phyloP scores from a whole-genome alignment of 2,329 filamentous ascomycete genomes.

The Alternaria sp. region DNA sequence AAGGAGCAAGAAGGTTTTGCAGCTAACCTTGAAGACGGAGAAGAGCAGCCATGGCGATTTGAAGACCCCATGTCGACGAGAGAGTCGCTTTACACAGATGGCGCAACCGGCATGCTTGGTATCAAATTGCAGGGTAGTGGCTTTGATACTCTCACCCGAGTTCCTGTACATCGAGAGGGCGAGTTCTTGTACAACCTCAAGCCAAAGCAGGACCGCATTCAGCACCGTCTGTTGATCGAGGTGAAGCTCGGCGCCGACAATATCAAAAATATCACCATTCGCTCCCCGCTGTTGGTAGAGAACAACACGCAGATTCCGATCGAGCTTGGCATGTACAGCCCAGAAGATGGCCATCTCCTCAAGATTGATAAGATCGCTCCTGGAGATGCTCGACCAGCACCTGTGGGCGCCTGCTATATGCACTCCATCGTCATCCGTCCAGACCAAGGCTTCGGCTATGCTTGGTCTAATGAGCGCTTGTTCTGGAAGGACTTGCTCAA shows the following conservation, averaged over 20 bases:
- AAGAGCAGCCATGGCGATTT: conserved; percentile 94
- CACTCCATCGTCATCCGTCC: conserved; percentile 88
- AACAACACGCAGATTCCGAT: conserved; percentile 97
- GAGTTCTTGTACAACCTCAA: conserved; percentile 89
- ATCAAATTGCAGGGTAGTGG: conserved; percentile 90
- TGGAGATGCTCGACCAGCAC: conserved; percentile 86
- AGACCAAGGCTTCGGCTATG: conserved; percentile 94
- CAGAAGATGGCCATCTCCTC: conserved; percentile 83
- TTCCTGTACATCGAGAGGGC: conserved; percentile 92
- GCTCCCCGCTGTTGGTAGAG: conserved; percentile 89
- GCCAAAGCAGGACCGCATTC: conserved; percentile 82
- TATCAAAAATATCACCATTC: conserved; percentile 96
- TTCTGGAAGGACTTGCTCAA: conserved; percentile 94
- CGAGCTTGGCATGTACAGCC: conserved; percentile 89
- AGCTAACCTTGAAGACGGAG: conserved; percentile 82
- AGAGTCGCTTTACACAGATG: conserved; percentile 88
- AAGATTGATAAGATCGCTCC: conserved; percentile 98
- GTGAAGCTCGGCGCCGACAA: conserved; percentile 92
- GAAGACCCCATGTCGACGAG: conserved; percentile 97
- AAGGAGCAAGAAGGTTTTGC: conserved; percentile 74
- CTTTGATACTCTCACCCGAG: conserved; percentile 88
- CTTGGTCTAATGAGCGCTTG: conserved; percentile 88
- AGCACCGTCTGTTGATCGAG: conserved; percentile 91
- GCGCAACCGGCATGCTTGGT: conserved; percentile 78
- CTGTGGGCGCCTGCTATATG: conserved; percentile 89